These are phyloP conservation scores for Talaromyces stipitatus DNA, from an alignment of 495 filamentous ascomycete genomes.

Conservation along the genomic window DNA sequence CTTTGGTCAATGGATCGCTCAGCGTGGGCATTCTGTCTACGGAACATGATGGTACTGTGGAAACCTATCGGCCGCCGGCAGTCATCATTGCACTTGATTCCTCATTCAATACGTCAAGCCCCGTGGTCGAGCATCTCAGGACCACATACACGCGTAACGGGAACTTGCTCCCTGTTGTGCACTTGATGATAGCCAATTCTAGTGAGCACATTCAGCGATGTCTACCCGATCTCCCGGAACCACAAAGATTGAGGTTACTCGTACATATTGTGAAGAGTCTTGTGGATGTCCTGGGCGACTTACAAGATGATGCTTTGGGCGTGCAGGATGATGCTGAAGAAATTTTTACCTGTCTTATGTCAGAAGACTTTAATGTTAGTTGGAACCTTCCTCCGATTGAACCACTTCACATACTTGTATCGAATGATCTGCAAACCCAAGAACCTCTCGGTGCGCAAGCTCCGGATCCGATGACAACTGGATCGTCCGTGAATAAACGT, in stretches of 20 bases:
- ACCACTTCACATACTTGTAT: slow-evolving; percentile 23
- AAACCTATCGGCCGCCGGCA: slow-evolving; percentile 34
- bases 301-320: slow-evolving; percentile 37
- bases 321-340: slow-evolving; percentile 40
- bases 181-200: slow-evolving; percentile 44
- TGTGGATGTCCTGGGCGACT: slow-evolving; percentile 37
- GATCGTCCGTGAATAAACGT: slow-evolving; percentile 22
- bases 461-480: neutral
- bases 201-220: slow-evolving; percentile 51
- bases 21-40: slow-evolving; percentile 43
- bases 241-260: slow-evolving; percentile 30
- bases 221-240: slow-evolving; percentile 31
- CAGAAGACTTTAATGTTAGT: slow-evolving; percentile 22
- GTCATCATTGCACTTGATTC: slow-evolving; percentile 48
- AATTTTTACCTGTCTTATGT: slow-evolving; percentile 27
- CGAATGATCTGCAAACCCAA: slow-evolving; percentile 16
- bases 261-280: slow-evolving; percentile 32
- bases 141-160: slow-evolving; percentile 34
- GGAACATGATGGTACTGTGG: slow-evolving; percentile 26
- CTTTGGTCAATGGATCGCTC: slow-evolving; percentile 26
- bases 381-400: slow-evolving; percentile 40
- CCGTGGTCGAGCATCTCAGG: slow-evolving; percentile 33
- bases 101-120: slow-evolving; percentile 33
- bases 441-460: neutral
- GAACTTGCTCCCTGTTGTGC: slow-evolving; percentile 40